Percentiles rank a stretch among this genome's conserved stretches.
Evolutionary conservation across 805 yeast genomes (phyloP).

Genomic region (Gaillardinia entomophila): DNA sequence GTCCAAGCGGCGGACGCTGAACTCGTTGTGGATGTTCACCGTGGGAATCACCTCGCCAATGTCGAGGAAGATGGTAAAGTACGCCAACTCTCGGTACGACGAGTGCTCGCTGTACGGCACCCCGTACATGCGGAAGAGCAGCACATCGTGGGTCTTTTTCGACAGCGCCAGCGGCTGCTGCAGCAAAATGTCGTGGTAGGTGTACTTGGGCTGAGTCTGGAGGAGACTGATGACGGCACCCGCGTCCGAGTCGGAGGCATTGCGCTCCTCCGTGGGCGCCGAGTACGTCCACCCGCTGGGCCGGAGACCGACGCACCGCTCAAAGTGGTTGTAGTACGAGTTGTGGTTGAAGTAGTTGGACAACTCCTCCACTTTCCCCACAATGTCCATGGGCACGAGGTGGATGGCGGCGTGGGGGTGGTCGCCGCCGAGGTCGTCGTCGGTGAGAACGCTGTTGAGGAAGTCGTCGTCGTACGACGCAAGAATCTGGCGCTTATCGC

Average conservation of each 20-base stretch:
- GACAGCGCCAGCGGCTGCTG: slow-evolving; percentile 16
- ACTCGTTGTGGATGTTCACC: slow-evolving; percentile 43
- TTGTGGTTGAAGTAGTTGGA: slow-evolving; percentile 44
- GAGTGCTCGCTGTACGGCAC: slow-evolving; percentile 95
- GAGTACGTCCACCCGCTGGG: slow-evolving; percentile 91
- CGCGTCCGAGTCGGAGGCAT: slow-evolving; percentile 2
- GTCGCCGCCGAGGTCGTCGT: slow-evolving; percentile 33
- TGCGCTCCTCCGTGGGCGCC: slow-evolving; percentile 1
- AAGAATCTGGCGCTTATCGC: slow-evolving; percentile 36
- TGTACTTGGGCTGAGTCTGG: slow-evolving; percentile 12
- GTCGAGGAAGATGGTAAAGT: slow-evolving; percentile 51
- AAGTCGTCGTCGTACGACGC: slow-evolving; percentile 41
- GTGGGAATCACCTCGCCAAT: slow-evolving; percentile 68
- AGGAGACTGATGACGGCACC: slow-evolving; percentile 9
- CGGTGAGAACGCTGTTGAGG: slow-evolving; percentile 22
- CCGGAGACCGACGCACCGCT: slow-evolving; percentile 61
- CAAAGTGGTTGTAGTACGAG: slow-evolving; percentile 41
- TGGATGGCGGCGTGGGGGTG: slow-evolving; percentile 57
- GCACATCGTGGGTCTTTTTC: slow-evolving; percentile 14
- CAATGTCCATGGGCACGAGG: slow-evolving; percentile 62
- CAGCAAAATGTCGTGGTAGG: slow-evolving; percentile 21
- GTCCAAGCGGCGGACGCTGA: slow-evolving; percentile 22
- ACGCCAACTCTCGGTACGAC: slow-evolving; percentile 72
- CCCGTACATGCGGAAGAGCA: slow-evolving; percentile 42
- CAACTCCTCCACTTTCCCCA: slow-evolving; percentile 39